Conservation (phyloP, 345 rosid genomes). For the Anacardium occidentale region DNA sequence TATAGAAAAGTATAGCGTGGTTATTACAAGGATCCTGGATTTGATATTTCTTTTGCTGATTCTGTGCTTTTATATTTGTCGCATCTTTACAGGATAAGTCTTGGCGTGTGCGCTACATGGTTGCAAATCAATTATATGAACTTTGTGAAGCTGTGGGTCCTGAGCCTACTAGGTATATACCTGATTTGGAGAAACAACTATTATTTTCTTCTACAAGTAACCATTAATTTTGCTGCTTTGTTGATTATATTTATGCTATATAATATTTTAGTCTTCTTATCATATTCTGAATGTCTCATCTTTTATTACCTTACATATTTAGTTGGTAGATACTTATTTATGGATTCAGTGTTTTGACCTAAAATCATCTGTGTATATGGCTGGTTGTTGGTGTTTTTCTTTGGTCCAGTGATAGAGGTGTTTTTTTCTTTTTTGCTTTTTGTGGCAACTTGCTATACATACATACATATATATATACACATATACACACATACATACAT, state of each 20-base stretch:
- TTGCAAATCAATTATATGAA: constrained; percentile 94
- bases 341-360: background rate
- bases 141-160: constrained; percentile 97
- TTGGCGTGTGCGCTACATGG: constrained; percentile 98
- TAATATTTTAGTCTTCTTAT: background rate
- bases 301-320: background rate
- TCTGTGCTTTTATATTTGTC: constrained; percentile 4
- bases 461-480: too few relatives aligned
- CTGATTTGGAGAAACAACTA: constrained; percentile 3
- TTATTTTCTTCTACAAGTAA: constrained; percentile 4
- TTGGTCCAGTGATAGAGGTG: background rate
- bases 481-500: too few relatives aligned
- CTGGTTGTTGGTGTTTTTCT: background rate
- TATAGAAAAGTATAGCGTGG: background rate
- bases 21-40: background rate
- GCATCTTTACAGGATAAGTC: constrained; percentile 72
- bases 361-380: background rate
- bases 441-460: too few relatives aligned
- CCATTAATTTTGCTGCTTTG: background rate
- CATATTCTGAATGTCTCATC: too few relatives aligned
- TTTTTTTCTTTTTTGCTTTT: background rate
- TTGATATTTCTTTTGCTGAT: background rate
- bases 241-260: background rate
- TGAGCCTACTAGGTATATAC: constrained; percentile 77
- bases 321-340: background rate